Evolutionary conservation across 306 rosid genomes (phyloP).

Genomic region (Lablab purpureus): DNA sequence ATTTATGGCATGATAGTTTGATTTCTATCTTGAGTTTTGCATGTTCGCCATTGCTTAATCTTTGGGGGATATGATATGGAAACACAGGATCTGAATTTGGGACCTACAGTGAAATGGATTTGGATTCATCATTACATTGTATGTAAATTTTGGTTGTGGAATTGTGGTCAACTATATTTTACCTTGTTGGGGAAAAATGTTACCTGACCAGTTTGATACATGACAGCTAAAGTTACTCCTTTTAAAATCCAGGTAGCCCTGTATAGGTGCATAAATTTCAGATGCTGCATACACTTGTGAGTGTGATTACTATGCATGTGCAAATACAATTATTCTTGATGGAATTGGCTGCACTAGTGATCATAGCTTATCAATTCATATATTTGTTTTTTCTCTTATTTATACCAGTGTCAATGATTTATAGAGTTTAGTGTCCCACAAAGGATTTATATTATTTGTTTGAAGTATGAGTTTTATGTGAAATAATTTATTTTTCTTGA

Average conservation of each 20-base stretch:
- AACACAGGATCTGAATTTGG: conserved; percentile 17
- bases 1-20: conserved; percentile 16
- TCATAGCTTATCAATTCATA: not conserved
- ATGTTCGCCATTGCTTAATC: conserved; percentile 27
- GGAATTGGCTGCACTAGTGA: not conserved
- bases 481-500: conserved; percentile 16
- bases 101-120: conserved; percentile 9
- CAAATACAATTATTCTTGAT: not conserved
- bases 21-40: conserved; percentile 10
- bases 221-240: not conserved
- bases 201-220: not conserved
- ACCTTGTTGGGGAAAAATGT: not conserved
- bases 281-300: conserved; percentile 11
- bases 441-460: conserved; percentile 2
- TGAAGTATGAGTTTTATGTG: conserved; percentile 8
- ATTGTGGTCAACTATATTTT: not conserved
- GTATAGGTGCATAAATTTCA: not conserved
- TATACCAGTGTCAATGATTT: not conserved
- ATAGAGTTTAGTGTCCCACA: not conserved
- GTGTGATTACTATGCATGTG: conserved; percentile 4
- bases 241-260: conserved; percentile 11
- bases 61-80: conserved; percentile 15
- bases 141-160: not conserved
- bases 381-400: conserved; percentile 17
- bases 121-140: conserved; percentile 9